Evolutionary conservation across 805 yeast genomes (phyloP).

Genomic region (Nakazawaea ishiwadae): DNA sequence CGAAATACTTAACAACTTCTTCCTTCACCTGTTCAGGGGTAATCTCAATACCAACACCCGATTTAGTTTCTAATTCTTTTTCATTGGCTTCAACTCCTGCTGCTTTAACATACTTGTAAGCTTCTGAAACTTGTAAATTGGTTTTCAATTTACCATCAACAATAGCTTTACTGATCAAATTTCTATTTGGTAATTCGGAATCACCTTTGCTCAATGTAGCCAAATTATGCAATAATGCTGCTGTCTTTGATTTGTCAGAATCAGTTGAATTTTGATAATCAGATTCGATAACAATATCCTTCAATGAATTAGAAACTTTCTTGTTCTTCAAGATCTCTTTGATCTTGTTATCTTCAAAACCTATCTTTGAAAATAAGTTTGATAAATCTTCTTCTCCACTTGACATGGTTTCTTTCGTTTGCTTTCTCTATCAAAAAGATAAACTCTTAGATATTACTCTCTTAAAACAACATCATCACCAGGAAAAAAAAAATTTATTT

Average conservation of each 20-base stretch:
- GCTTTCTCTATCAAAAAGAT: not conserved
- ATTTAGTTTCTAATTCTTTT: slow-evolving; percentile 52
- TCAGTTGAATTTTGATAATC: slow-evolving; percentile 23
- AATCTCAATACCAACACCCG: slow-evolving; percentile 81
- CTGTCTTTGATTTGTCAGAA: slow-evolving; percentile 55
- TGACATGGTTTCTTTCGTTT: not conserved
- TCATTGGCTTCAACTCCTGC: slow-evolving; percentile 38
- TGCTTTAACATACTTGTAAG: slow-evolving; percentile 64
- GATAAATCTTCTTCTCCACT: slow-evolving; percentile 23
- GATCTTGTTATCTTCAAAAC: slow-evolving; percentile 69
- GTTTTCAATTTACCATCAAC: slow-evolving; percentile 59
- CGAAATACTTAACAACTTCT: slow-evolving; percentile 57
- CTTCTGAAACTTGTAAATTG: slow-evolving; percentile 75
- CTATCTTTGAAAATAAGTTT: slow-evolving; percentile 40
- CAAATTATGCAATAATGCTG: slow-evolving; percentile 68
- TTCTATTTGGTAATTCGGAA: slow-evolving; percentile 38
- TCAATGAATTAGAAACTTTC: slow-evolving; percentile 72
- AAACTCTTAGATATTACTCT: no score
- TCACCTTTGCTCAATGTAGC: slow-evolving; percentile 70
- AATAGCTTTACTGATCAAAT: slow-evolving; percentile 56
- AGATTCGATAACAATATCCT: slow-evolving; percentile 50
- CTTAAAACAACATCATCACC: no score
- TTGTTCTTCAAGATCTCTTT: slow-evolving; percentile 81
- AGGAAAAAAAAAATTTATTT: no score
- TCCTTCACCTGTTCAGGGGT: slow-evolving; percentile 59